Base-by-base conservation (phyloP, 2,329 filamentous ascomycete species). In the Clarireedia hainanense region DNA sequence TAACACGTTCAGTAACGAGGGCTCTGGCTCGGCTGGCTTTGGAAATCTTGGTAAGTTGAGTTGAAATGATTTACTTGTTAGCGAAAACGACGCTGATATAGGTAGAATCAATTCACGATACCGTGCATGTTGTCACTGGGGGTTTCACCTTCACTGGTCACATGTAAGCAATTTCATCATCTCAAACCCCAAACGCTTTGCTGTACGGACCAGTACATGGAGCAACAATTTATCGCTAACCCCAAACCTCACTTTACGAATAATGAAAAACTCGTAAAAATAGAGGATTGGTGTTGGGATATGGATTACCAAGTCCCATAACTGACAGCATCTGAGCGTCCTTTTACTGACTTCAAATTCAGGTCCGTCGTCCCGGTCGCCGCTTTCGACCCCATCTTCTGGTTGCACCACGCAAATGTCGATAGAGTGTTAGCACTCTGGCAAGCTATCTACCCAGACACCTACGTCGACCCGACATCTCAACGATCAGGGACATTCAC, bases 381-480 rank as follows among this genome's bases (percentile, higher is more conserved):
- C 82, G 80, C 86, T 0, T 94, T 89, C 66, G 89, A 94, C 64
- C 88, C 89, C 0, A 73, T 88, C 14, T 61, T 61, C 77, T 57
- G 57, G 59, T 45, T 59, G 12, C 59, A 61, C 37, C 59, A 61
- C 24, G 55, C 74, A 39, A 90, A 87, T 70, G 78, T 89, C 12
- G 89, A 94, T 65, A 80, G 89, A 4, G 70, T 88, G 26, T 80
- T 90, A 59, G 81, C 87, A 36, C 77, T 94, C 56, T 94, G 88
- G 87, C 88, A 92, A 71, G 74, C 77, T 0, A 70, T 92, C 15
- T 79, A 92, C 60, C 86, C 85, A 0, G 73, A 83, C 24, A 79
- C 79, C 26, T 91, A 83, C 72, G 78, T 91, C 5, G 70, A 75
- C 15, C 77, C 84, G 0, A 76, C 80, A 57, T 62, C 72, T 4